phyloP scores from a whole-genome alignment of 306 rosid species.

The Lathyrus aphaca region DNA sequence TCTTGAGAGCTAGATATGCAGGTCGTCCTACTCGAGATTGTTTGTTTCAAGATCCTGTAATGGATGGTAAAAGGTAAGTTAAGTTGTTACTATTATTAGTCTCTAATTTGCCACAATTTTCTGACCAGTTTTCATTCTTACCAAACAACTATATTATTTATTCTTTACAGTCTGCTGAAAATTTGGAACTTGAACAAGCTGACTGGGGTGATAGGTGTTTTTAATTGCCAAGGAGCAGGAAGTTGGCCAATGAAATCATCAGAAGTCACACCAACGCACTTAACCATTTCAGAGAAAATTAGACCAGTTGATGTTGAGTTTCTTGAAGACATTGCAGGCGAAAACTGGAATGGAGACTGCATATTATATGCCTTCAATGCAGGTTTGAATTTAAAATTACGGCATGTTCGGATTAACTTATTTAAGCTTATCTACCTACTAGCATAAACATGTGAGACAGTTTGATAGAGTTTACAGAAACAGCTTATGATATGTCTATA shows the following conservation, averaged over 20 bases:
- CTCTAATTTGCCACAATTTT: not conserved
- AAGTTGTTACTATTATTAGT: not conserved
- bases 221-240: slow-evolving; percentile 82
- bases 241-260: slow-evolving; percentile 60
- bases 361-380: slow-evolving; percentile 61
- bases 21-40: slow-evolving; percentile 81
- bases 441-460: not conserved
- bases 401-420: not conserved
- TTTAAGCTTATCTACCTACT: not conserved
- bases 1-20: slow-evolving; percentile 64
- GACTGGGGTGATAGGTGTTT: slow-evolving; percentile 62
- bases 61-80: slow-evolving; percentile 60
- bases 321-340: slow-evolving; percentile 64
- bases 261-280: slow-evolving; percentile 26
- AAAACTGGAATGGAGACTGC: slow-evolving; percentile 69
- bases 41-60: slow-evolving; percentile 64
- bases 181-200: slow-evolving; percentile 75
- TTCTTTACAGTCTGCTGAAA: slow-evolving; percentile 58
- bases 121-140: slow-evolving; percentile 8
- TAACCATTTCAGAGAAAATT: slow-evolving; percentile 51
- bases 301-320: slow-evolving; percentile 61
- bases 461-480: not conserved
- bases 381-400: slow-evolving; percentile 43
- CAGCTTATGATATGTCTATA: not conserved
- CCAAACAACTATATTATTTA: not conserved